These are phyloP conservation scores for Theileria annulata DNA, from an alignment of 169 alveolate genomes.

Conservation along the genomic window DNA sequence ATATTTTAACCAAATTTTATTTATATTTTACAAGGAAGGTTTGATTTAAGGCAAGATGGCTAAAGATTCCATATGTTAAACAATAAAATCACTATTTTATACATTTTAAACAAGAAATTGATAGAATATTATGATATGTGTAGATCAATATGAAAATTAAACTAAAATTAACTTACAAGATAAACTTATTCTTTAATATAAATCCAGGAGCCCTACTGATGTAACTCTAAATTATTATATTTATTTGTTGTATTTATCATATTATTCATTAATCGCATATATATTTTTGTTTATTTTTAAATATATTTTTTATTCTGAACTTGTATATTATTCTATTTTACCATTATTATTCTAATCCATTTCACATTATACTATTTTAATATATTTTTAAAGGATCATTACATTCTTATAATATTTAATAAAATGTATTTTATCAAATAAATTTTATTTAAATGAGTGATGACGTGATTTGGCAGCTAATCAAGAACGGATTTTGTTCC, in stretches of 20 bases:
- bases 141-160: not conserved
- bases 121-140: not conserved
- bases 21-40: not conserved
- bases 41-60: not conserved
- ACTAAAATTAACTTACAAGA: not conserved
- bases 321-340: not conserved
- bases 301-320: not conserved
- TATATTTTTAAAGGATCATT: not conserved
- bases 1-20: too few relatives aligned
- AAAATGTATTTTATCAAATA: not conserved
- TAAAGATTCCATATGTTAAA: not conserved
- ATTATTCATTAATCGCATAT: not conserved
- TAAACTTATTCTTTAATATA: not conserved
- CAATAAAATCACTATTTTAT: not conserved
- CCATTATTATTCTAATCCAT: not conserved
- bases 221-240: not conserved
- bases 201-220: not conserved
- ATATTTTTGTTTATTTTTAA: not conserved
- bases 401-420: not conserved
- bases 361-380: not conserved
- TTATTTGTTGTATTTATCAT: not conserved
- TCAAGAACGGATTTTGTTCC: constrained; percentile 62
- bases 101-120: not conserved
- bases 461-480: constrained; percentile 67
- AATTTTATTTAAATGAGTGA: constrained; percentile 53